Evolutionary conservation across 345 rosid species (phyloP).

Genomic region (Iberis pinnata): DNA sequence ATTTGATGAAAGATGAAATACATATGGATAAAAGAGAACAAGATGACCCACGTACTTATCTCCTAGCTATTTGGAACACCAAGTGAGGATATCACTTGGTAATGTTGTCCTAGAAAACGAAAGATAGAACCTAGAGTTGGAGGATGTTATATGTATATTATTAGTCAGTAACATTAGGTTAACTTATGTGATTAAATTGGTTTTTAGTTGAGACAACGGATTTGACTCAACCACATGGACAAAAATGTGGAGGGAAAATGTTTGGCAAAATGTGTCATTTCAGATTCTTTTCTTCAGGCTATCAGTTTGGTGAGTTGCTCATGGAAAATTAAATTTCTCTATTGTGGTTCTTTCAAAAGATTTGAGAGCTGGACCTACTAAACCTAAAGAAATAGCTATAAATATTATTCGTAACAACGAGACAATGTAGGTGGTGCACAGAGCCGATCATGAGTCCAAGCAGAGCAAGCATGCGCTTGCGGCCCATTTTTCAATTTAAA

Average conservation of each 20-base stretch:
- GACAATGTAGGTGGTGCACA: slow-evolving; percentile 57
- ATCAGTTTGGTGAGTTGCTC: slow-evolving; percentile 87
- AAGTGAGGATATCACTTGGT: slow-evolving; percentile 40
- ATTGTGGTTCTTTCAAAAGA: slow-evolving; percentile 89
- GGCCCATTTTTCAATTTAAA: too few relatives aligned
- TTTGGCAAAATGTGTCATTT: slow-evolving; percentile 55
- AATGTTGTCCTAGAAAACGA: too few relatives aligned
- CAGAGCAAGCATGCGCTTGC: too few relatives aligned
- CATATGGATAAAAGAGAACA: slow-evolving; percentile 79
- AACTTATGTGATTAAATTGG: slow-evolving; percentile 14
- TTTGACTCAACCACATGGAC: slow-evolving; percentile 52
- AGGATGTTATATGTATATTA: too few relatives aligned
- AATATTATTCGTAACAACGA: slow-evolving; percentile 92
- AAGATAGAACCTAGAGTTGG: too few relatives aligned
- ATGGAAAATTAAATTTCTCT: slow-evolving; percentile 93
- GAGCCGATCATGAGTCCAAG: too few relatives aligned
- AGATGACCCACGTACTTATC: slow-evolving; percentile 92
- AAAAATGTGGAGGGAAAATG: slow-evolving; percentile 43
- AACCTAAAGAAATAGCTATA: slow-evolving; percentile 81
- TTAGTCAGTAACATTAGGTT: not conserved
- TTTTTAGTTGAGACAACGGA: slow-evolving; percentile 75
- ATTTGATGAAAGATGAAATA: slow-evolving; percentile 25
- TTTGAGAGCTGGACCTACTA: slow-evolving; percentile 38
- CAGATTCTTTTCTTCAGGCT: too few relatives aligned
- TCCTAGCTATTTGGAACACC: slow-evolving; percentile 94